Evolutionary conservation across 768 basidiomycete genomes (phyloP).

Genomic region (Tylopilus felleus): DNA sequence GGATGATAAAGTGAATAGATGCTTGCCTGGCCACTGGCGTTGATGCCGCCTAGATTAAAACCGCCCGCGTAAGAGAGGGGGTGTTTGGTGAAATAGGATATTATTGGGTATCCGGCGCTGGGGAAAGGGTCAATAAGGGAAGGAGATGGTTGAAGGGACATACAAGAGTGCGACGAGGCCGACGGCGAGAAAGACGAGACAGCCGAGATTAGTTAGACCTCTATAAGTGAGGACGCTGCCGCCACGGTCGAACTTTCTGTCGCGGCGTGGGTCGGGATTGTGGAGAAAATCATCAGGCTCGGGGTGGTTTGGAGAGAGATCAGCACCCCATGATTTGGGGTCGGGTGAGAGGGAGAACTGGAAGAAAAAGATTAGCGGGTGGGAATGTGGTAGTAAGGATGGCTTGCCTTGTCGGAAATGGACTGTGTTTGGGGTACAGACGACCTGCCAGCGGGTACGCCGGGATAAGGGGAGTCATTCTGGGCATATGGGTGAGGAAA

Average conservation of each 20-base stretch:
- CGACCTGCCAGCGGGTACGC: slow-evolving; percentile 32
- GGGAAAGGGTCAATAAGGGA: not conserved
- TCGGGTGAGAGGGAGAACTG: slow-evolving; percentile 76
- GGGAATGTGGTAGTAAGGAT: not conserved
- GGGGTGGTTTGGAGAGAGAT: slow-evolving; percentile 51
- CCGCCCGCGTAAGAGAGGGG: slow-evolving; percentile 50
- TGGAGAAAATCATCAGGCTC: slow-evolving; percentile 74
- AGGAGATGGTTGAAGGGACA: slow-evolving; percentile 17
- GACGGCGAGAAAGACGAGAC: slow-evolving; percentile 51
- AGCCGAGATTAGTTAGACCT: slow-evolving; percentile 71
- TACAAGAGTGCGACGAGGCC: slow-evolving; percentile 62
- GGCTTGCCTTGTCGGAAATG: slow-evolving; percentile 56
- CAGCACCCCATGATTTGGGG: slow-evolving; percentile 68
- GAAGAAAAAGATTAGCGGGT: not conserved
- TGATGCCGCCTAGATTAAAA: slow-evolving; percentile 76
- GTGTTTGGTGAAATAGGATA: slow-evolving; percentile 51
- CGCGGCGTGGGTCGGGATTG: slow-evolving; percentile 65
- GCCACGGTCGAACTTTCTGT: slow-evolving; percentile 49
- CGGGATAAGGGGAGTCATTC: slow-evolving; percentile 42
- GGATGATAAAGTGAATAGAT: not conserved
- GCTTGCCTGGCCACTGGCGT: slow-evolving; percentile 65
- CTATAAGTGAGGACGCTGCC: slow-evolving; percentile 64
- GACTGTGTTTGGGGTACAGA: slow-evolving; percentile 35
- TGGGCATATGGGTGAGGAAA: slow-evolving; percentile 7
- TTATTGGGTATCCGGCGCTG: slow-evolving; percentile 63